These are phyloP conservation scores for Pseudogymnoascus pannorum DNA, from an alignment of 2,329 filamentous ascomycete species.

Conservation along the genomic window DNA sequence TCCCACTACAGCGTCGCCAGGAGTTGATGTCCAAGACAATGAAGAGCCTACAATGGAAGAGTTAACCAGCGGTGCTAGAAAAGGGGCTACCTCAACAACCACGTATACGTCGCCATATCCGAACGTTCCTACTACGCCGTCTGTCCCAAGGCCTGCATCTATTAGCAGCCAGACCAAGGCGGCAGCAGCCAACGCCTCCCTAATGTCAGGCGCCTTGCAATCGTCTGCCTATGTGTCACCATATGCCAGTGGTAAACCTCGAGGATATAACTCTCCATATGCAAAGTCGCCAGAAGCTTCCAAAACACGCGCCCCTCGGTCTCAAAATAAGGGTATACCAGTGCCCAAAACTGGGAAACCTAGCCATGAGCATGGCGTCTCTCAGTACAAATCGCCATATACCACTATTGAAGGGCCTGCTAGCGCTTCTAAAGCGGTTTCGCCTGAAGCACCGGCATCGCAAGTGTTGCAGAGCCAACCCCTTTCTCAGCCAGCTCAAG, in stretches of 20 bases:
- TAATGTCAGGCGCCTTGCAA: not conserved
- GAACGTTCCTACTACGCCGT: not conserved
- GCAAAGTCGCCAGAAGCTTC: not conserved
- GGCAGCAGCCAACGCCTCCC: not conserved
- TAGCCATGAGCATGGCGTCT: not conserved
- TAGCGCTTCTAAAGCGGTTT: not conserved
- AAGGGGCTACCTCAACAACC: not conserved
- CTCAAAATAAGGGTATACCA: not conserved
- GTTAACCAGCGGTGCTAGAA: not conserved
- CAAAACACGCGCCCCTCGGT: not conserved
- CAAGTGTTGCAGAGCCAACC: not conserved
- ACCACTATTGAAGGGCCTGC: not conserved
- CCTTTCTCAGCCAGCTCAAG: not conserved
- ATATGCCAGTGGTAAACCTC: constrained; percentile 3
- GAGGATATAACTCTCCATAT: not conserved
- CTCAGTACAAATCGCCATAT: constrained; percentile 11
- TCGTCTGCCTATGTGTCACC: not conserved
- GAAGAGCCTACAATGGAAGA: not conserved
- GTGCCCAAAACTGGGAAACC: not conserved
- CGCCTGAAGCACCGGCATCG: not conserved
- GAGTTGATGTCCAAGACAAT: not conserved
- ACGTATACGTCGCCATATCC: not conserved
- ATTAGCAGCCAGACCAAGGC: not conserved
- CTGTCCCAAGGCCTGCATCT: not conserved
- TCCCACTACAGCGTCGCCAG: not conserved